phyloP scores from a whole-genome alignment of 1,284 basidiomycete genomes.

The Papiliotrema nemorosa region DNA sequence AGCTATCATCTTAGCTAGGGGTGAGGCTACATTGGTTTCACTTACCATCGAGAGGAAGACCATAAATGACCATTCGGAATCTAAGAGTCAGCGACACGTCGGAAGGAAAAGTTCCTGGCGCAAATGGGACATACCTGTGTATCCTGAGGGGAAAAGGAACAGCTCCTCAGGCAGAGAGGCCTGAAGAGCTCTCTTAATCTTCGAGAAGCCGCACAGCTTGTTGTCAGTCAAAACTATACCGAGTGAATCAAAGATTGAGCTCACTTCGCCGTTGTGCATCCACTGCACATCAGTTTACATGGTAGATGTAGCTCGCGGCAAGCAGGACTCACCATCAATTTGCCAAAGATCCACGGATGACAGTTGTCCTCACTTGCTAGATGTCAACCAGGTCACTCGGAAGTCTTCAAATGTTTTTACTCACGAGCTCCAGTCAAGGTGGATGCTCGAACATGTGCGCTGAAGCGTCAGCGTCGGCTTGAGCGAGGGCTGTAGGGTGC shows the following conservation, averaged over 20 bases:
- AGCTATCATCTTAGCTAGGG: constrained; percentile 55
- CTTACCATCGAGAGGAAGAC: constrained; percentile 78
- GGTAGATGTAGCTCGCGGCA: not conserved
- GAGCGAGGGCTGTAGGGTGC: constrained; percentile 28
- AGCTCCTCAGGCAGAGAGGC: constrained; percentile 70
- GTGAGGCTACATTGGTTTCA: not conserved
- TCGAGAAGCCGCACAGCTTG: constrained; percentile 70
- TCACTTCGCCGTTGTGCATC: constrained; percentile 81
- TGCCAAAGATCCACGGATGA: constrained; percentile 82
- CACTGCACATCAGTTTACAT: constrained; percentile 56
- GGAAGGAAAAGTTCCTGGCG: no score
- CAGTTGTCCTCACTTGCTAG: constrained; percentile 89
- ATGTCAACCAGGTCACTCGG: constrained; percentile 48
- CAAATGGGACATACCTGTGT: constrained; percentile 64
- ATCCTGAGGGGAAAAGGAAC: constrained; percentile 80
- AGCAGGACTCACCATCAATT: constrained; percentile 66
- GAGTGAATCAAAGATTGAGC: not conserved
- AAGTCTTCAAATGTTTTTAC: constrained; percentile 10
- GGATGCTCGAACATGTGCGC: constrained; percentile 85
- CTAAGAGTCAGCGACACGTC: constrained; percentile 47
- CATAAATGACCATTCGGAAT: constrained; percentile 94
- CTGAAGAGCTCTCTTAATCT: constrained; percentile 77
- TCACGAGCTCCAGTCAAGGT: constrained; percentile 55
- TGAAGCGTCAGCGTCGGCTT: constrained; percentile 35
- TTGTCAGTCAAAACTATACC: constrained; percentile 13